These are phyloP conservation scores for Rhizopogon salebrosus DNA, from an alignment of 768 basidiomycete species.

Conservation along the genomic window DNA sequence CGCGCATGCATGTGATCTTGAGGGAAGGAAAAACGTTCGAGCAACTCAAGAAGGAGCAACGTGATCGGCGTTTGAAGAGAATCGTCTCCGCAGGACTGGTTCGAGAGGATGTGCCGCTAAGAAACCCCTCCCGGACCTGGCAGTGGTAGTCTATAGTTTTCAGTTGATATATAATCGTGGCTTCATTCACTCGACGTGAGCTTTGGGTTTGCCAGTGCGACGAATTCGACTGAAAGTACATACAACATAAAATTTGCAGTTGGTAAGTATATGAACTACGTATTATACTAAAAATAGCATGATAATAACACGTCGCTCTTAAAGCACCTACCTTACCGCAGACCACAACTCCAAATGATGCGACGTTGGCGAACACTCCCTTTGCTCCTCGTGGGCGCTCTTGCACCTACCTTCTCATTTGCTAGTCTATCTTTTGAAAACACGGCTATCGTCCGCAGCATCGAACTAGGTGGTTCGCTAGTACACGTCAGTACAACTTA, in stretches of 20 bases:
- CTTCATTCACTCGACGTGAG: not conserved
- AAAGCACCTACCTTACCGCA: not conserved
- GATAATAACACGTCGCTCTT: conserved; percentile 17
- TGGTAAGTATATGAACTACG: not conserved
- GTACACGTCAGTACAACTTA: conserved; percentile 89
- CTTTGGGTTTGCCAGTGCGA: not conserved
- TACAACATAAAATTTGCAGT: not conserved
- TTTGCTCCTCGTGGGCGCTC: conserved; percentile 37
- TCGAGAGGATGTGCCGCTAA: conserved; percentile 74
- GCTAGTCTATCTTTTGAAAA: conserved; percentile 70
- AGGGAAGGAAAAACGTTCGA: conserved; percentile 77
- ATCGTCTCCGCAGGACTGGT: conserved; percentile 78
- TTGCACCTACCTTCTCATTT: conserved; percentile 35
- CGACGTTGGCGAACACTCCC: conserved; percentile 40
- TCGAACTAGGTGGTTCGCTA: conserved; percentile 86
- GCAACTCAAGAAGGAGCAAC: conserved; percentile 58
- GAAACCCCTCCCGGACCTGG: conserved; percentile 70
- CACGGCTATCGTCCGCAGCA: conserved; percentile 80
- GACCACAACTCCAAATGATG: conserved; percentile 38
- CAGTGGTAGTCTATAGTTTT: conserved; percentile 52
- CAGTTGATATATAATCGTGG: not conserved
- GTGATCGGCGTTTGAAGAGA: conserved; percentile 62
- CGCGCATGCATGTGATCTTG: conserved; percentile 70
- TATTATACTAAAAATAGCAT: conserved; percentile 9
- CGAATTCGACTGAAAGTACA: not conserved